phyloP scores from a whole-genome alignment of 2,329 filamentous ascomycete genomes.

The Bipolaris zeicola region DNA sequence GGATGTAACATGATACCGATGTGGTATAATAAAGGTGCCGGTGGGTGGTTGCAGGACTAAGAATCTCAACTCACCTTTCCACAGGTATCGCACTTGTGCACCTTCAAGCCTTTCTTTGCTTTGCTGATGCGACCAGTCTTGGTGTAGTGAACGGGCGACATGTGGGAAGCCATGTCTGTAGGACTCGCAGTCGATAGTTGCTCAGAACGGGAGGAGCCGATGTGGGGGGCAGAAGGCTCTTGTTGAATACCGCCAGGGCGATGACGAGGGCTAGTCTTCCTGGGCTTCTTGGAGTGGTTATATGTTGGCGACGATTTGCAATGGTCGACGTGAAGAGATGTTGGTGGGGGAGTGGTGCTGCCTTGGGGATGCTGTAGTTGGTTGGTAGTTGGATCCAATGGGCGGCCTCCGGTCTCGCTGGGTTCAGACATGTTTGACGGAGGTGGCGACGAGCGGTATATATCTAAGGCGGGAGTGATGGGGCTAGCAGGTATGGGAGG shows the following conservation, averaged over 20 bases:
- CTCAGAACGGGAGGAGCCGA: slow-evolving; percentile 37
- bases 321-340: slow-evolving; percentile 25
- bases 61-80: slow-evolving; percentile 50
- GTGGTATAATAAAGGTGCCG: neutral
- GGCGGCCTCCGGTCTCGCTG: slow-evolving; percentile 42
- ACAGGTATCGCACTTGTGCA: slow-evolving; percentile 54
- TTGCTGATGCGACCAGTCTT: slow-evolving; percentile 55
- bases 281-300: slow-evolving; percentile 30
- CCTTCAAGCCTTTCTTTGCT: slow-evolving; percentile 54
- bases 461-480: slow-evolving; percentile 33
- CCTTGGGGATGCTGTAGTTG: slow-evolving; percentile 30
- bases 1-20: slow-evolving; percentile 2
- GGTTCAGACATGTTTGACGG: slow-evolving; percentile 41
- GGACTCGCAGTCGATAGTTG: slow-evolving; percentile 42
- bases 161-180: slow-evolving; percentile 35
- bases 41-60: neutral
- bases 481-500: slow-evolving; percentile 40
- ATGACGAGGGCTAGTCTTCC: slow-evolving; percentile 33
- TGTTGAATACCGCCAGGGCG: slow-evolving; percentile 33
- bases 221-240: slow-evolving; percentile 30
- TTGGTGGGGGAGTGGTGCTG: slow-evolving; percentile 20
- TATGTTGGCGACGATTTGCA: slow-evolving; percentile 34
- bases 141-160: slow-evolving; percentile 48
- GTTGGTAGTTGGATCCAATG: slow-evolving; percentile 32
- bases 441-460: slow-evolving; percentile 39